Evolutionary conservation across 1,139 yeast genomes (phyloP), one percentile per base, ranked within the genome.

Genomic region (Pneumocystis murina): DNA sequence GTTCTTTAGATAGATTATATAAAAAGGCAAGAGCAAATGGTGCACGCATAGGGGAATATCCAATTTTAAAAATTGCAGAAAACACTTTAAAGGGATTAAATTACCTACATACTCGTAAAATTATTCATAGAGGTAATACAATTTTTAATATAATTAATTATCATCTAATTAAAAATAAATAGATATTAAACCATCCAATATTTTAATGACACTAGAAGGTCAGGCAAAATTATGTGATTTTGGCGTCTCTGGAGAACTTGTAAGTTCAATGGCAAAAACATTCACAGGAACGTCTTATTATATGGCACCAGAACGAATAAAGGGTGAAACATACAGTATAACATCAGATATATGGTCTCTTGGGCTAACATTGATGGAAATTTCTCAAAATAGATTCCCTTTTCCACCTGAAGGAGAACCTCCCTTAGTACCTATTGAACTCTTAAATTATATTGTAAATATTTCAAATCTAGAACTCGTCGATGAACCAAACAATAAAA

Each of bases 201-300:
- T 92, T 65, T 75, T 92, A 65, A 75, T 92, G 36, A 92, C 88
- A 71, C 74, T 76, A 1, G 70, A 76, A 10, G 98, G 98, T 2
- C 85, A 87, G 70, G 91, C 91, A 62, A 92, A 92, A 73, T 77
- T 92, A 61, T 92, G 98, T 76, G 98, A 92, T 76, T 92, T 92
- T 76, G 98, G 98, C n/a, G 98, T 92, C 41, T 86, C 95, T 70
- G 97, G 98, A 12, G 96, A 90, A 71, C 96, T 92, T 16, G 97
- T 91, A 33, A 86, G 91, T 73, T 89, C 97, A 0, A 77, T 92
- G 62, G 97, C 97, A 1, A 87, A 96, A 0, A 92, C 98, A 0
- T 92, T 91, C 72, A 94, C 96, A 0, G 98, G 98, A 0, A 92
- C 98, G 0, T 91, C 95, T 30, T 91, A 88, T 73, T 92, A 92